Base-by-base conservation (phyloP, 108 stramenopile genomes). In the Parietichytrium sp. region DNA sequence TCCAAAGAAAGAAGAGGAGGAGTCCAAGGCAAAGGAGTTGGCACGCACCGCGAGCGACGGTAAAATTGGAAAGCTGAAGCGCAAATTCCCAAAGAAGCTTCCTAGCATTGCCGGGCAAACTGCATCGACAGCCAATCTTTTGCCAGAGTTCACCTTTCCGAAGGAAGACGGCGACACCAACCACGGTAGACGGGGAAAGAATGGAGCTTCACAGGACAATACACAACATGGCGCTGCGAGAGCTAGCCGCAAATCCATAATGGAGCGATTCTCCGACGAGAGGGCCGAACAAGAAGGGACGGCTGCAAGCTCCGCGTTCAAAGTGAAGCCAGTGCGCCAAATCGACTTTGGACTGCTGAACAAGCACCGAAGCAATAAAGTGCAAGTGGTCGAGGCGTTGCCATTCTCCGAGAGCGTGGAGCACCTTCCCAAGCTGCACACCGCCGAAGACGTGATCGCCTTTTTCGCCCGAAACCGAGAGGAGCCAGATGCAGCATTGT, bases 51-150 rank as follows among this genome's bases (percentile, higher is more conserved):
- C n/a, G n/a, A n/a, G n/a, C n/a, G n/a, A n/a, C n/a, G n/a, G n/a
- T n/a, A n/a, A n/a, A n/a, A n/a, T n/a, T n/a, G n/a, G n/a, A n/a
- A 72, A 72, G 42, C 61, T 72, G 29, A 33, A 72, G 42, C 61
- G 61, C 29, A 72, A 72, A 72, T 72, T 72, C 1, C n/a, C 61
- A 16, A 72, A 72, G 12, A 54, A 54, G 54, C 54, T 54, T 6
- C 33, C 61, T n/a, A 72, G 3, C 61, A 72, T 72, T 72, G 20
- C 16, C 61, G 20, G 36, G 6, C 33, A n/a, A n/a, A n/a, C n/a
- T n/a, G n/a, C n/a, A n/a, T n/a, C n/a, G n/a, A n/a, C n/a, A n/a
- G n/a, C 61, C 0, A 72, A 72, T 25, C 61, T 72, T 6, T 20
- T 72, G 6, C 61, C 61, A 8, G 61, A 72, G 0, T 42, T 72